Conservation (phyloP, 352 stramenopile species). For the Phytophthora boehmeriae region DNA sequence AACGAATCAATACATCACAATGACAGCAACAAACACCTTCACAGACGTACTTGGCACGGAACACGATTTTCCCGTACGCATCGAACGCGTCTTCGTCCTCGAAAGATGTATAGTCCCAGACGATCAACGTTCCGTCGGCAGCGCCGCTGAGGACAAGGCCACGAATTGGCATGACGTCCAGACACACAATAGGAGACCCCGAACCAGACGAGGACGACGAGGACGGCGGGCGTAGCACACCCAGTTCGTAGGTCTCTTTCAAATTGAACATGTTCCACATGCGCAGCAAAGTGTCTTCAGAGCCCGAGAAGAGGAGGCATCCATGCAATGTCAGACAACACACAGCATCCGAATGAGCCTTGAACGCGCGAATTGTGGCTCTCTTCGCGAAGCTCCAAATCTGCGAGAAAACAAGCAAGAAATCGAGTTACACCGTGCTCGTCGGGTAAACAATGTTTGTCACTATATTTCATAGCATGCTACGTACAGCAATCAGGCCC, state of each 20-base stretch:
- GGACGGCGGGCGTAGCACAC: slow-evolving; percentile 45
- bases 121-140: slow-evolving; percentile 57
- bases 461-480: background rate
- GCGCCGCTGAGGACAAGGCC: slow-evolving; percentile 54
- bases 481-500: slow-evolving; percentile 51
- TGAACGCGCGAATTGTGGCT: slow-evolving; percentile 46
- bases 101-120: slow-evolving; percentile 64
- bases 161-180: slow-evolving; percentile 46
- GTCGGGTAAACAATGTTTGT: background rate
- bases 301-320: slow-evolving; percentile 81
- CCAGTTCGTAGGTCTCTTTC: slow-evolving; percentile 59
- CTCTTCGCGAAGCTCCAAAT: slow-evolving; percentile 67
- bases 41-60: slow-evolving; percentile 42
- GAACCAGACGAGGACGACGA: slow-evolving; percentile 40
- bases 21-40: background rate
- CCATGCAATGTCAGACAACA: slow-evolving; percentile 61
- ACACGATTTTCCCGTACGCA: slow-evolving; percentile 53
- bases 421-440: background rate
- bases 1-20: background rate
- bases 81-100: slow-evolving; percentile 47
- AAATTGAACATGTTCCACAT: slow-evolving; percentile 74
- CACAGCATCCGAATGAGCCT: slow-evolving; percentile 58
- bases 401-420: slow-evolving; percentile 20
- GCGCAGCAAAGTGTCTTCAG: slow-evolving; percentile 60
- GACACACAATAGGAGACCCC: slow-evolving; percentile 51